Percentiles rank a stretch among this genome's conserved stretches.
phyloP scores from a whole-genome alignment of 2,329 filamentous ascomycete species.

The Aulographum hederae region DNA sequence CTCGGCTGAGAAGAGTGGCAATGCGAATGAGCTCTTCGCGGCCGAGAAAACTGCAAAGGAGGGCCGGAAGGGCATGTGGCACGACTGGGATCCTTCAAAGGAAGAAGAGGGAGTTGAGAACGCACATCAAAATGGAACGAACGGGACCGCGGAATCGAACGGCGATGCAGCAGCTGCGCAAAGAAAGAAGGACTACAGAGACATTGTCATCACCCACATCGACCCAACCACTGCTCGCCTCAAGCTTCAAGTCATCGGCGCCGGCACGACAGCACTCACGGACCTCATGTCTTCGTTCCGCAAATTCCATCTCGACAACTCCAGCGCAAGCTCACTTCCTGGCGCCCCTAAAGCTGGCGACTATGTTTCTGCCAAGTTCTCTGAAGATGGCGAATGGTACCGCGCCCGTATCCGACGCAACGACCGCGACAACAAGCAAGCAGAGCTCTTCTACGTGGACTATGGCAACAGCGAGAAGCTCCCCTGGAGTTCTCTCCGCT shows the following conservation, averaged over 20 bases:
- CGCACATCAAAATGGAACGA: conserved; percentile 15
- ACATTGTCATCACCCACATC: conserved; percentile 82
- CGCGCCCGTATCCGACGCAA: conserved; percentile 80
- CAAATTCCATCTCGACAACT: conserved; percentile 70
- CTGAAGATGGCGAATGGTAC: conserved; percentile 84
- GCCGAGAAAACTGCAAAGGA: conserved; percentile 86
- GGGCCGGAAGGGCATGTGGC: conserved; percentile 72
- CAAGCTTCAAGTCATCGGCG: conserved; percentile 81
- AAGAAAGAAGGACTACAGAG: conserved; percentile 80
- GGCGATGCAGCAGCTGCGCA: conserved; percentile 33
- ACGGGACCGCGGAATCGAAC: conserved; percentile 27
- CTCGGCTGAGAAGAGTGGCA: conserved; percentile 88
- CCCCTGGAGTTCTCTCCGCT: conserved; percentile 66
- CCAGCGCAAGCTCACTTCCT: conserved; percentile 45
- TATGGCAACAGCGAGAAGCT: conserved; percentile 89
- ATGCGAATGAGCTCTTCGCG: conserved; percentile 68
- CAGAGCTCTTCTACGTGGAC: conserved; percentile 87
- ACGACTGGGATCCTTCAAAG: conserved; percentile 81
- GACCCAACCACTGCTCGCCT: conserved; percentile 58
- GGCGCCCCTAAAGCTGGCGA: conserved; percentile 79
- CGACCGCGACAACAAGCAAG: conserved; percentile 69
- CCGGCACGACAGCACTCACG: conserved; percentile 67
- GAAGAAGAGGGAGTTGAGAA: conserved; percentile 43
- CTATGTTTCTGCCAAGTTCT: conserved; percentile 79
- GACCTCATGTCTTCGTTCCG: conserved; percentile 82